A percentile compares a stretch with the other conserved stretches of the same genome.
Conservation (phyloP, 1,284 basidiomycete genomes). For the Fomitiporia mediterranea region DNA sequence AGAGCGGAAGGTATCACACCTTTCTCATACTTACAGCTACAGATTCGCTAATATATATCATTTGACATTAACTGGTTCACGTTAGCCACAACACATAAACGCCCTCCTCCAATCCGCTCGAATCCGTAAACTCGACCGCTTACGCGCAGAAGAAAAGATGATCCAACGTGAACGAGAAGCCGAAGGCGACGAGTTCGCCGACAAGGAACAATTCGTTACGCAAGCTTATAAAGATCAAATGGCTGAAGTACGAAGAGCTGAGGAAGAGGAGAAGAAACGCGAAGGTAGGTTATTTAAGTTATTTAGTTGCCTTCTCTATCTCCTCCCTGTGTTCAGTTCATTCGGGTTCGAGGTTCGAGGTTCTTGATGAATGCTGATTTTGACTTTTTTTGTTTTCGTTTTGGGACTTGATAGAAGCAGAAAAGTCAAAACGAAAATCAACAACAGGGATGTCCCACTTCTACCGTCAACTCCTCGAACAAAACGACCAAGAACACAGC, state of each 20-base stretch:
- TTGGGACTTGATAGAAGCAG: conserved; percentile 30
- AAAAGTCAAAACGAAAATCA: conserved; percentile 47
- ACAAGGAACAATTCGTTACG: conserved; percentile 96
- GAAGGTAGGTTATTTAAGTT: conserved; percentile 58
- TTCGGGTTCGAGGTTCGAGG: too few species aligned
- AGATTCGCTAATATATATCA: conserved; percentile 22
- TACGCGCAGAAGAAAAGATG: conserved; percentile 98
- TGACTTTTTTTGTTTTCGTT: background rate
- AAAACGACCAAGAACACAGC: conserved; percentile 77
- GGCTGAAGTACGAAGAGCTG: conserved; percentile 85
- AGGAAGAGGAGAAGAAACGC: conserved; percentile 82
- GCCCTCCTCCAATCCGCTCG: conserved; percentile 80
- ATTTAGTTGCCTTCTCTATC: background rate
- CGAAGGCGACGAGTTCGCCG: conserved; percentile 92
- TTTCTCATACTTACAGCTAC: conserved; percentile 1
- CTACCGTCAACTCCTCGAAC: conserved; percentile 79
- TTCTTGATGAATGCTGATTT: too few species aligned
- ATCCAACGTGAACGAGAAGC: conserved; percentile 88
- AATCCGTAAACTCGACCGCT: conserved; percentile 81
- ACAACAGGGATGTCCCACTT: conserved; percentile 82
- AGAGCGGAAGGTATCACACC: conserved; percentile 64
- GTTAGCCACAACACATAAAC: conserved; percentile 92
- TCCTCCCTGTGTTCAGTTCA: too few species aligned
- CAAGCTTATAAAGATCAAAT: conserved; percentile 97
- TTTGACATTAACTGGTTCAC: too few species aligned